Conservation (phyloP, 2,329 filamentous ascomycete species). For the Penicillium decumbens region DNA sequence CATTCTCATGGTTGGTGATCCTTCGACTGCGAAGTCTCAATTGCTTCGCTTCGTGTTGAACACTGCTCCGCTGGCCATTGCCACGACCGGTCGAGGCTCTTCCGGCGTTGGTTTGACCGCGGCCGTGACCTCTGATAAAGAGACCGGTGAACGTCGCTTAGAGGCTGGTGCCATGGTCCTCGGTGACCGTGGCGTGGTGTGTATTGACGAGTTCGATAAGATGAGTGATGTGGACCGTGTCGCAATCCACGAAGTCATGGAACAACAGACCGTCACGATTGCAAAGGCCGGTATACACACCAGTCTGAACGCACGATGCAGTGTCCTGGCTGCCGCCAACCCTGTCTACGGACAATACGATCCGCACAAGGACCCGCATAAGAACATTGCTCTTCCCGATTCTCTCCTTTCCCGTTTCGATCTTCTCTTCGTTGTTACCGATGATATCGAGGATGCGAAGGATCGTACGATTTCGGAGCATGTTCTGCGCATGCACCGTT, state of each 20-base stretch:
- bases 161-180: conserved; percentile 99
- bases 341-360: conserved; percentile 98
- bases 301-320: conserved; percentile 91
- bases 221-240: conserved; percentile 99
- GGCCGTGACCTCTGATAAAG: conserved; percentile 92
- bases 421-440: conserved; percentile 93
- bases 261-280: conserved; percentile 98
- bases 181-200: conserved; percentile 92
- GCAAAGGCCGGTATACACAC: conserved; percentile 98
- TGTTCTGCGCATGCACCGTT: conserved; percentile 93
- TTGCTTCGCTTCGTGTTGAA: conserved; percentile 94
- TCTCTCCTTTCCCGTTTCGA: conserved; percentile 97
- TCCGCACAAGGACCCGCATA: conserved; percentile 95
- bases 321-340: conserved; percentile 92
- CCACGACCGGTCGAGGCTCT: conserved; percentile 91
- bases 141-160: conserved; percentile 88
- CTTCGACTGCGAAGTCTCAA: conserved; percentile 98
- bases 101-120: conserved; percentile 97
- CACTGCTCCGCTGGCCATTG: conserved; percentile 91
- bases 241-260: conserved; percentile 99
- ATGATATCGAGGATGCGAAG: conserved; percentile 91
- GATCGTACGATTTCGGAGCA: conserved; percentile 93
- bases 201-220: conserved; percentile 99
- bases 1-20: conserved; percentile 97
- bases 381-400: conserved; percentile 95